Conservation (phyloP, 192 early-diverging fungal genomes). For the Backusella liffmaniae region DNA sequence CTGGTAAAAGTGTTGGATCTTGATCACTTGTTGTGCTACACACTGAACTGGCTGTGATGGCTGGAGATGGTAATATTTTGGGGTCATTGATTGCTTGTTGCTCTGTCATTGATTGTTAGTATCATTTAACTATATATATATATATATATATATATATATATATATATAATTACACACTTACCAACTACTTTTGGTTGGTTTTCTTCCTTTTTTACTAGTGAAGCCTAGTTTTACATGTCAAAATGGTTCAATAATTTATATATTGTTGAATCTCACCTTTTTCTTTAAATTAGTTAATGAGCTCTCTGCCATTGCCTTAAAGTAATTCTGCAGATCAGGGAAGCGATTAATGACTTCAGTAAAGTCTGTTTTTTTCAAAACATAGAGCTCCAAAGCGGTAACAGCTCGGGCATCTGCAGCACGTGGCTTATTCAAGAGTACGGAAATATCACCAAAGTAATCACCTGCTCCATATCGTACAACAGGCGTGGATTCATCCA, state of each 20-base stretch:
- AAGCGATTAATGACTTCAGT: slow-evolving; percentile 32
- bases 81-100: not conserved
- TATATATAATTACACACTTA: not conserved
- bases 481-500: slow-evolving; percentile 17
- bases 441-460: slow-evolving; percentile 53
- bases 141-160: too few relatives aligned
- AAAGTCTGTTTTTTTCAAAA: slow-evolving; percentile 41
- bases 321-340: slow-evolving; percentile 15
- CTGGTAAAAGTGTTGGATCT: slow-evolving; percentile 39
- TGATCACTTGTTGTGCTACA: slow-evolving; percentile 26
- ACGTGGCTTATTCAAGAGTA: slow-evolving; percentile 46
- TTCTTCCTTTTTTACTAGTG: slow-evolving; percentile 10
- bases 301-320: slow-evolving; percentile 20
- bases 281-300: not conserved
- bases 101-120: not conserved
- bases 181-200: not conserved
- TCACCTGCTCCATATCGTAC: slow-evolving; percentile 40
- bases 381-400: slow-evolving; percentile 47
- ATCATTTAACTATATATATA: not conserved
- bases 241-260: not conserved
- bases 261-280: not conserved
- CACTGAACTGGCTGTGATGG: slow-evolving; percentile 18
- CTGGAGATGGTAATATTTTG: not conserved
- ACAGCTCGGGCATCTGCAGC: slow-evolving; percentile 46
- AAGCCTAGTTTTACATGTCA: not conserved